Evolutionary conservation across 345 rosid species (phyloP).

Genomic region (Salix dunnii): DNA sequence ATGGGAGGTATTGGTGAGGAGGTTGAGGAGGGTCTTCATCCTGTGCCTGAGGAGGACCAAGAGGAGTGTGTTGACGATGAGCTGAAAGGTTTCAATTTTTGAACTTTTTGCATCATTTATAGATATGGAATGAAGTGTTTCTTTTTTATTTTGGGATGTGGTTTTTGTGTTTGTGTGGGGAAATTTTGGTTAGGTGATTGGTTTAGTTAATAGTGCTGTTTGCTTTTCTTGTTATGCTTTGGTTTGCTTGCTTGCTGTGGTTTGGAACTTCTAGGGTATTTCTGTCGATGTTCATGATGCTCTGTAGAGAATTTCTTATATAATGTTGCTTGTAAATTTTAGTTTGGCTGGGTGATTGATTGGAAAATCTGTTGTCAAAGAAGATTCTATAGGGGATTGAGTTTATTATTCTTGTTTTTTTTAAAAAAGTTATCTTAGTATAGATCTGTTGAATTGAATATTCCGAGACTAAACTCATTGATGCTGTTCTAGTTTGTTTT

Average conservation of each 20-base stretch:
- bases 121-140: not conserved
- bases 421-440: not conserved
- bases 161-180: not conserved
- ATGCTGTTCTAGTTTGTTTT: not conserved
- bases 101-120: not conserved
- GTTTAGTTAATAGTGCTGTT: not conserved
- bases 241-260: not conserved
- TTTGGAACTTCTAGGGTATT: not conserved
- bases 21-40: constrained; percentile 33
- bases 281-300: not conserved
- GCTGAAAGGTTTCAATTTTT: constrained; percentile 23
- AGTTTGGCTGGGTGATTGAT: not conserved
- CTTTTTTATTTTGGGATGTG: not conserved
- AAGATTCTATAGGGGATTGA: not conserved
- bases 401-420: not conserved
- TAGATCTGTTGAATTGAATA: not conserved
- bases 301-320: not conserved
- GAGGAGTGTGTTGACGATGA: constrained; percentile 48
- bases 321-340: not conserved
- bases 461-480: not conserved
- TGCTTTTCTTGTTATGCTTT: not conserved
- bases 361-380: not conserved
- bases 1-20: constrained; percentile 14
- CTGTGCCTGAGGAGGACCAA: constrained; percentile 58
- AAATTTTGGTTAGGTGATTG: not conserved